Evolutionary conservation across 1,284 basidiomycete genomes (phyloP), one percentile per base, ranked within the genome.

Genomic region (Ustilago xerochloae): DNA sequence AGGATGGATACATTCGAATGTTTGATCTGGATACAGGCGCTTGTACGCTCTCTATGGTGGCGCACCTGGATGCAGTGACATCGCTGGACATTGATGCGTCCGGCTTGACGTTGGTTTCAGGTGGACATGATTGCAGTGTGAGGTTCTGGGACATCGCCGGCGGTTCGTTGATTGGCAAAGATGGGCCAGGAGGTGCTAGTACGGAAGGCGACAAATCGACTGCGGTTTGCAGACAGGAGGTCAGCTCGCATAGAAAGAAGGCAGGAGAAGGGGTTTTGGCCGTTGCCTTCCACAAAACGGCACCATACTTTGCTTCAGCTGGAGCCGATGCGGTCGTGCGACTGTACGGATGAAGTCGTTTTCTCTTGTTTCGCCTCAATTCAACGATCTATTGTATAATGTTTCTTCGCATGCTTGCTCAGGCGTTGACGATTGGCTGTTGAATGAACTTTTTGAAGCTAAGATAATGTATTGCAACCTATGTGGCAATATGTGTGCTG

Each of bases 291-390:
- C 93, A 95, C 83, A 90, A 91, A 8, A 89, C 90, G 60, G 86
- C 94, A 63, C 92, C 93, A 18, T 90, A 94, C 83, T 90, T 97
- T 88, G 93, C 92, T 10, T 94, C 92, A 81, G 92, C 93, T 6
- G 95, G 95, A 18, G 93, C 94, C 8, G 95, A 98, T 85, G 94
- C 94, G n/a, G 90, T 94, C 28, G 90, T 97, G 65, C 93, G 94
- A 84, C 87, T 98, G 46, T 97, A 77, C 46, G 81, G 82, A 15
- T 80, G 58, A 64, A 16, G 6, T 10, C 33, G 33, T 9, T 35
- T 16, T 9, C n/a, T 46, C 8, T 46, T 26, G 43, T n/a, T 28
- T 47, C 18, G 45, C n/a, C n/a, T n/a, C n/a, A n/a, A n/a, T n/a
- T n/a, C n/a, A n/a, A n/a, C n/a, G n/a, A n/a, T n/a, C n/a, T n/a